phyloP scores from a whole-genome alignment of 345 rosid species.

The Salix caprea region DNA sequence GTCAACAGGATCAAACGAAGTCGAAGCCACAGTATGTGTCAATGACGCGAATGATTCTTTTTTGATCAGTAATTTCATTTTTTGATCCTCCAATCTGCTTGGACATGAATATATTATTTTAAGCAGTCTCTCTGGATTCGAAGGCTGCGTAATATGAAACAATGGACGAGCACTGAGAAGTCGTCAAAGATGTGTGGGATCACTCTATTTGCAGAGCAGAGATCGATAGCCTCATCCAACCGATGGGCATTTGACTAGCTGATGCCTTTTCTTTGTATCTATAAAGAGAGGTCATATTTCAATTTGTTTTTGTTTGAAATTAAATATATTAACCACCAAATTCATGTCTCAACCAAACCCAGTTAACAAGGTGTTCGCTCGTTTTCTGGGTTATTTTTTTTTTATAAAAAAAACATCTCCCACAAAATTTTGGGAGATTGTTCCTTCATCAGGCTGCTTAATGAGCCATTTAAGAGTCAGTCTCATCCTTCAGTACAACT shows the following conservation, averaged over 20 bases:
- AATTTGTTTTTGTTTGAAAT: too few species aligned
- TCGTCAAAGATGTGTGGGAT: not conserved
- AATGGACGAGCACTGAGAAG: not conserved
- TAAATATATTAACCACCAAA: too few species aligned
- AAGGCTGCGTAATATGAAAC: not conserved
- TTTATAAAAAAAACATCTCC: too few species aligned
- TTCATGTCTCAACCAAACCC: too few species aligned
- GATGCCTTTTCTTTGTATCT: not conserved
- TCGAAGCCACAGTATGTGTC: not conserved
- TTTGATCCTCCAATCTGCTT: not conserved
- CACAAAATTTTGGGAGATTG: slow-evolving; percentile 17
- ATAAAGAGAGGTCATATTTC: too few species aligned
- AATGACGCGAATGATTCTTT: not conserved
- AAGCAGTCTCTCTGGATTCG: too few species aligned
- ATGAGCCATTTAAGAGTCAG: slow-evolving; percentile 21
- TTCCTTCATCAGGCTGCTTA: slow-evolving; percentile 36
- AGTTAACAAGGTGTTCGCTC: too few species aligned
- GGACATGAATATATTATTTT: too few species aligned
- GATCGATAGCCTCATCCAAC: not conserved
- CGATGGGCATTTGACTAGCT: not conserved
- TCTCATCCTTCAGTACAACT: slow-evolving; percentile 18
- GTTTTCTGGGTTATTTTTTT: too few species aligned
- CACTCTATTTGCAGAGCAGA: not conserved
- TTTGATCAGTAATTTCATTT: not conserved
- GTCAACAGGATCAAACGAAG: not conserved